Base-by-base conservation (phyloP, 2,329 filamentous ascomycete species). In the Parasarocladium wereldwijsianum region DNA sequence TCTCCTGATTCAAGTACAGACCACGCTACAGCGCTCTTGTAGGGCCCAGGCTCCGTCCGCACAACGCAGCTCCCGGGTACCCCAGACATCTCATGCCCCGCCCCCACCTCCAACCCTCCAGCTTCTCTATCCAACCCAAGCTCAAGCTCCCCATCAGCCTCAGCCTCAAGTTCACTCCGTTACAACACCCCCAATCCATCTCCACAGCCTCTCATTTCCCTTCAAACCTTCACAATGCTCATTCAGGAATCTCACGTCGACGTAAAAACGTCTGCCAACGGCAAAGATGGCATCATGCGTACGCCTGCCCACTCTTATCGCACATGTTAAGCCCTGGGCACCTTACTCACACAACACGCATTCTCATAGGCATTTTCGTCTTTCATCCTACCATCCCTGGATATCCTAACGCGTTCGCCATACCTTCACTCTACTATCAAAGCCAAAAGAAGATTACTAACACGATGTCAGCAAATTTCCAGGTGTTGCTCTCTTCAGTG, bases 301-400 rank as follows among this genome's bases (percentile, higher is more conserved):
- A 47, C 39, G 49, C 26, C 17, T 17, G 19, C 16, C 17, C 17
- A 20, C 26, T 22, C 28, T 14, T 32, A 36, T 29, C 35, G 33
- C 32, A 16, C 32, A 34, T 31, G 34, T 38, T 36, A 31, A 38
- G 32, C 16, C 30, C 17, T 24, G n/a, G 18, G 17, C 21, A 16
- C 17, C 17, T 32, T 14, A 5, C 7, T 16, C 16, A 13, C 17
- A 21, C 26, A 14, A 19, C 18, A 15, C 19, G 14, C 13, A 30
- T 12, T 13, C n/a, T 6, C 12, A 17, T 49, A 93, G 84, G 85
- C 41, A 79, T 93, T 47, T 93, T 86, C 55, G 49, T 92, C 49
- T 93, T 86, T 55, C 83, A 93, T 48, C 86, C 86, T 6, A 73
- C 70, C 10, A 77, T 94, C 40, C 70, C 83, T 1, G 77, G 79